Percentiles rank a stretch among this genome's conserved stretches.
Evolutionary conservation across 1,284 basidiomycete species (phyloP).

Genomic region (Leccinum subrobustum): DNA sequence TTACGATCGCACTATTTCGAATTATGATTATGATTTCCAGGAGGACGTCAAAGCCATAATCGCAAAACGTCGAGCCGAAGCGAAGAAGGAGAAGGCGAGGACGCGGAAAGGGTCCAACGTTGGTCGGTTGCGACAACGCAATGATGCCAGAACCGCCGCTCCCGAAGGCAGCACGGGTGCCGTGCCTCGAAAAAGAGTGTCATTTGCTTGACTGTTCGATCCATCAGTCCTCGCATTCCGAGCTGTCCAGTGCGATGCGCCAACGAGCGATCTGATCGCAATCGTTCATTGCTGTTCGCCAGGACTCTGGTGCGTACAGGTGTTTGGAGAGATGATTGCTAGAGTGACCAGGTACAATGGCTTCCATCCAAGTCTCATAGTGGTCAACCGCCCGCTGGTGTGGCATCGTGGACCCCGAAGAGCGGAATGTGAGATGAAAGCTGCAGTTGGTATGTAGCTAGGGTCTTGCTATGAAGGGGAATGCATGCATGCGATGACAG

Average conservation of each 20-base stretch:
- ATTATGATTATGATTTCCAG: slow-evolving; percentile 19
- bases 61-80: slow-evolving; percentile 24
- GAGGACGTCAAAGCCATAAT: slow-evolving; percentile 30
- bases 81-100: slow-evolving; percentile 34
- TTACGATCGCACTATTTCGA: slow-evolving; percentile 15
- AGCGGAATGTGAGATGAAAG: slow-evolving; percentile 9
- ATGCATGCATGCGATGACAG: neutral
- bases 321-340: slow-evolving; percentile 18
- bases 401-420: slow-evolving; percentile 6
- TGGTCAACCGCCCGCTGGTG: slow-evolving; percentile 17
- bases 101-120: slow-evolving; percentile 19
- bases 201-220: slow-evolving; percentile 29
- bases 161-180: slow-evolving; percentile 9
- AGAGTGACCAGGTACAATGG: slow-evolving; percentile 8
- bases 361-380: slow-evolving; percentile 18
- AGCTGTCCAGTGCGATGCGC: slow-evolving; percentile 14
- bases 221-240: slow-evolving; percentile 24
- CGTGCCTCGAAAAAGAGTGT: slow-evolving; percentile 34
- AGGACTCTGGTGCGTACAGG: neutral
- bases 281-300: slow-evolving; percentile 9
- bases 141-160: slow-evolving; percentile 11
- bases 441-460: slow-evolving; percentile 4
- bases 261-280: slow-evolving; percentile 31
- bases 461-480: neutral
- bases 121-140: slow-evolving; percentile 12